Conservation (phyloP, 768 basidiomycete species). For the Gautieria morchelliformis region DNA sequence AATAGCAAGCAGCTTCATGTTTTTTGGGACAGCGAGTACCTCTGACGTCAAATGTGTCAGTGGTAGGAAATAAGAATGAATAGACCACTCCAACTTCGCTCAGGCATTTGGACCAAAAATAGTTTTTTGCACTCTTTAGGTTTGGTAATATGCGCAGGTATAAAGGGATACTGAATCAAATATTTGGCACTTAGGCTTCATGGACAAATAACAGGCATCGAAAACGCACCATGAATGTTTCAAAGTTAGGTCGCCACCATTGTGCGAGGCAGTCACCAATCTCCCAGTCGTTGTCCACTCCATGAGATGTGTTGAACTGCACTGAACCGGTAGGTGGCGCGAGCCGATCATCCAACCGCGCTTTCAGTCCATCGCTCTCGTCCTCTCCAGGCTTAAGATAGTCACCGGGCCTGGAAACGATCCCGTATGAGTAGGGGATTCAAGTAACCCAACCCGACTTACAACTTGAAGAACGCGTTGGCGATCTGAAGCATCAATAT, state of each 20-base stretch:
- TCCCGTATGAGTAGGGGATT: background rate
- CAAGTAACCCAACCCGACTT: slow-evolving; percentile 20
- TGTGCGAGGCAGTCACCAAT: slow-evolving; percentile 94
- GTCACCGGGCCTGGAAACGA: slow-evolving; percentile 72
- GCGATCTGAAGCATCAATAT: slow-evolving; percentile 98
- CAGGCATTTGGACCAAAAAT: slow-evolving; percentile 92
- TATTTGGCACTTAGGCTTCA: background rate
- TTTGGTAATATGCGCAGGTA: slow-evolving; percentile 92
- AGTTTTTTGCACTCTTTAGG: slow-evolving; percentile 98
- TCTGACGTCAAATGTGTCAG: slow-evolving; percentile 37
- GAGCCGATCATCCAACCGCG: slow-evolving; percentile 80
- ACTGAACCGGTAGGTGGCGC: slow-evolving; percentile 63
- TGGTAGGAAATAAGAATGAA: background rate
- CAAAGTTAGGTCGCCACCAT: slow-evolving; percentile 98
- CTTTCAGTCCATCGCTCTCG: slow-evolving; percentile 84
- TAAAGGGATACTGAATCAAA: slow-evolving; percentile 69
- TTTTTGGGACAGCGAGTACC: slow-evolving; percentile 92
- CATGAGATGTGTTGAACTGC: slow-evolving; percentile 68
- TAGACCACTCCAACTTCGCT: slow-evolving; percentile 56
- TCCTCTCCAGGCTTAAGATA: slow-evolving; percentile 96
- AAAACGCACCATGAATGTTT: slow-evolving; percentile 83
- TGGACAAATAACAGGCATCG: background rate
- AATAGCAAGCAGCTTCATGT: slow-evolving; percentile 97
- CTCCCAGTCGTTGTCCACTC: slow-evolving; percentile 87
- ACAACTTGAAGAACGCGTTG: slow-evolving; percentile 99